These are phyloP conservation scores for Exserohilum turcica DNA, from an alignment of 2,329 filamentous ascomycete genomes.

Conservation along the genomic window DNA sequence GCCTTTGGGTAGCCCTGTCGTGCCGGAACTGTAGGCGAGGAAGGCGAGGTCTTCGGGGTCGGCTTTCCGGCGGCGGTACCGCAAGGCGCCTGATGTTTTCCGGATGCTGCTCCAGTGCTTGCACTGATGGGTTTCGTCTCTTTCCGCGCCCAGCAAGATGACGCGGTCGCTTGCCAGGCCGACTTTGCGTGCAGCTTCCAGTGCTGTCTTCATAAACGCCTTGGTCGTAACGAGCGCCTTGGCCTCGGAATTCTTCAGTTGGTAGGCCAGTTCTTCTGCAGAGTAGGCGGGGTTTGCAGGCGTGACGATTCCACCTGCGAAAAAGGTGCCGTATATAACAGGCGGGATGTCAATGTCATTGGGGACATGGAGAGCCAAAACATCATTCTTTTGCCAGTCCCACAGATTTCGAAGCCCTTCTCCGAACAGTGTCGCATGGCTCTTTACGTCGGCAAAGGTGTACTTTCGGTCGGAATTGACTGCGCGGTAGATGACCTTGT, in stretches of 20 bases:
- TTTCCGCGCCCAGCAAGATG: slow-evolving; percentile 72
- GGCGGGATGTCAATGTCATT: slow-evolving; percentile 83
- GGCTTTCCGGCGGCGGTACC: slow-evolving; percentile 62
- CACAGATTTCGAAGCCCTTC: slow-evolving; percentile 74
- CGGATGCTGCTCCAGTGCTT: slow-evolving; percentile 75
- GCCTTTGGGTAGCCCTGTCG: slow-evolving; percentile 53
- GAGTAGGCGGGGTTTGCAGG: slow-evolving; percentile 89
- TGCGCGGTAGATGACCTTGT: slow-evolving; percentile 34
- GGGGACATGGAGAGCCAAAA: slow-evolving; percentile 78
- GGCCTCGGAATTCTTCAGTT: slow-evolving; percentile 77
- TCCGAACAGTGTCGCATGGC: slow-evolving; percentile 72
- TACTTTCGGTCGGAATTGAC: slow-evolving; percentile 52
- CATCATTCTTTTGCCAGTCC: slow-evolving; percentile 81
- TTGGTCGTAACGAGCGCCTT: slow-evolving; percentile 76
- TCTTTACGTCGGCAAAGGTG: slow-evolving; percentile 70
- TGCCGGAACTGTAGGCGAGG: slow-evolving; percentile 62
- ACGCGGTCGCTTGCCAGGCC: slow-evolving; percentile 73
- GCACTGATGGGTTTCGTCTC: slow-evolving; percentile 61
- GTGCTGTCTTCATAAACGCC: slow-evolving; percentile 65
- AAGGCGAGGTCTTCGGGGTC: slow-evolving; percentile 78
- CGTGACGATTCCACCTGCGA: slow-evolving; percentile 78
- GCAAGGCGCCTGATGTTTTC: slow-evolving; percentile 63
- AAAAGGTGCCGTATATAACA: slow-evolving; percentile 76
- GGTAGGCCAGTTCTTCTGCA: slow-evolving; percentile 78
- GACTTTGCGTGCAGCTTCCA: slow-evolving; percentile 69